Percentiles rank a stretch among this genome's conserved stretches.
phyloP scores from a whole-genome alignment of 2,329 filamentous ascomycete species.

The Colletotrichum endophyticum region DNA sequence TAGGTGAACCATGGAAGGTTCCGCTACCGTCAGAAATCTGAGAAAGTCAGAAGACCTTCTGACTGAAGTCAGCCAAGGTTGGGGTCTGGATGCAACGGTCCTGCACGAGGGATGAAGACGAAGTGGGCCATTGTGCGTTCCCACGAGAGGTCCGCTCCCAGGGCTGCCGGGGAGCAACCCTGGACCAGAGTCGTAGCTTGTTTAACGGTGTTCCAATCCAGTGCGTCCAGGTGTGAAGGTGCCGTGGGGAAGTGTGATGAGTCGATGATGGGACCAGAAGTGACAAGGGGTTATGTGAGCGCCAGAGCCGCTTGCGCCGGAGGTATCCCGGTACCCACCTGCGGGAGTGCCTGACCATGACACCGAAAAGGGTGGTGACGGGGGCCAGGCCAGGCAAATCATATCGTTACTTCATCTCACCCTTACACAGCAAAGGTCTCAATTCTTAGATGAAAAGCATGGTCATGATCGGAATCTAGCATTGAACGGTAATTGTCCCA shows the following conservation, averaged over 20 bases:
- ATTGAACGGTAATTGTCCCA: not conserved
- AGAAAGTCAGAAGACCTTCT: slow-evolving; percentile 7
- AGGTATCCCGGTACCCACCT: not conserved
- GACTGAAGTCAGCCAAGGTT: slow-evolving; percentile 6
- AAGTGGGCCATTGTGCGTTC: not conserved
- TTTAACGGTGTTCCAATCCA: not conserved
- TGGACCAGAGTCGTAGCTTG: not conserved
- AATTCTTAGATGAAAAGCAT: not conserved
- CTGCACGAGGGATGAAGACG: not conserved
- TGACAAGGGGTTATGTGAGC: not conserved
- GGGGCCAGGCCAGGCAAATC: not conserved
- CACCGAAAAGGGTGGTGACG: not conserved
- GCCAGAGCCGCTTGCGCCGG: not conserved
- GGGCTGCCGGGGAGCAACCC: not conserved
- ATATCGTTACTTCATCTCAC: not conserved
- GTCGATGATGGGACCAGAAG: not conserved
- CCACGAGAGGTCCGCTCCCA: not conserved
- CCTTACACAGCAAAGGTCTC: not conserved
- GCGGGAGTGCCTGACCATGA: not conserved
- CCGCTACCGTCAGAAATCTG: not conserved
- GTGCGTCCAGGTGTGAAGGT: not conserved
- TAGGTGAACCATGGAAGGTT: not conserved
- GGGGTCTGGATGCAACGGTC: not conserved
- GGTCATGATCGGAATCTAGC: not conserved
- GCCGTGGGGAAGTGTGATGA: not conserved